Evolutionary conservation across 768 basidiomycete species (phyloP).

Genomic region (Ramaria sp.): DNA sequence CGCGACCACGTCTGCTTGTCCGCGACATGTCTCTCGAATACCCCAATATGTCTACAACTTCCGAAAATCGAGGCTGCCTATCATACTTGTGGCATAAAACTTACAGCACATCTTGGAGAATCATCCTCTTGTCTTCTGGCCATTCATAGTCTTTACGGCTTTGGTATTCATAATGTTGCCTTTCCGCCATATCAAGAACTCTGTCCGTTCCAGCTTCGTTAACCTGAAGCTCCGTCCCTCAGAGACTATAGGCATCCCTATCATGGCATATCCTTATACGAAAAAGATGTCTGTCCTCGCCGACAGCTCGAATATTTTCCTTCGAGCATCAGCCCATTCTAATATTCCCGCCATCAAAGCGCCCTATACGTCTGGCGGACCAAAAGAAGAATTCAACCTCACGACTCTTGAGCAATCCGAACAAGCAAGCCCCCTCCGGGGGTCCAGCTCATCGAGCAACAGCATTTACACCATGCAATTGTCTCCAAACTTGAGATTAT

Average conservation of each 20-base stretch:
- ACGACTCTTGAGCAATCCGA: constrained; percentile 44
- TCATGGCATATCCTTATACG: not conserved
- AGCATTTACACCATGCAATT: not conserved
- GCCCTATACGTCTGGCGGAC: not conserved
- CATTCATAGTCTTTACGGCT: not conserved
- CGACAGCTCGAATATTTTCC: not conserved
- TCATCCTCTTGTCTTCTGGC: not conserved
- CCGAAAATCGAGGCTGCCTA: not conserved
- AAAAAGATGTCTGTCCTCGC: not conserved
- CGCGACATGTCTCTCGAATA: not conserved
- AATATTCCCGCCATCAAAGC: not conserved
- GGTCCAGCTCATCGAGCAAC: not conserved
- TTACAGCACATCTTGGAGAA: no score
- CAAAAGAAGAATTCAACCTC: not conserved
- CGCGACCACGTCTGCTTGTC: not conserved
- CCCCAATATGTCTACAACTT: not conserved
- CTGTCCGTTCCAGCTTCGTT: not conserved
- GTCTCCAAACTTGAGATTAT: not conserved
- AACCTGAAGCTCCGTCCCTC: not conserved
- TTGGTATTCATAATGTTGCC: not conserved
- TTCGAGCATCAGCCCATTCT: not conserved
- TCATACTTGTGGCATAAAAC: not conserved
- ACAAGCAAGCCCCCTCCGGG: constrained; percentile 34
- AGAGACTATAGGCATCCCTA: not conserved
- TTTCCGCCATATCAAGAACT: not conserved